phyloP scores from a whole-genome alignment of 2,329 filamentous ascomycete species.

The Trichophyton benhamiae region DNA sequence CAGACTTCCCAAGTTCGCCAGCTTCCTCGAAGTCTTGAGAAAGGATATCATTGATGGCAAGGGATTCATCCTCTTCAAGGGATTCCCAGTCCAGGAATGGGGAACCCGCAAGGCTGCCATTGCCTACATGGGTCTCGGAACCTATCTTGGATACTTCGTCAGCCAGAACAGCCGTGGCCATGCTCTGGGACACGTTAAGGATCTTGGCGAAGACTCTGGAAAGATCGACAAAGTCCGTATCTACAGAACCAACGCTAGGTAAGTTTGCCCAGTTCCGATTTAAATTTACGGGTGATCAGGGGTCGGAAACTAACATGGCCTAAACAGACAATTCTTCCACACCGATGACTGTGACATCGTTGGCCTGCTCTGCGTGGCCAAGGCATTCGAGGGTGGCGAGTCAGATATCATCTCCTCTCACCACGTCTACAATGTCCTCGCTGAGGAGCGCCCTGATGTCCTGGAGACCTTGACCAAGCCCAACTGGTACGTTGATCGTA shows the following conservation, averaged over 20 bases:
- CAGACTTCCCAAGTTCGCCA: conserved; percentile 44
- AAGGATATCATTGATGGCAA: conserved; percentile 67
- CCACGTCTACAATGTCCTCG: conserved; percentile 68
- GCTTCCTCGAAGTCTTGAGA: conserved; percentile 44
- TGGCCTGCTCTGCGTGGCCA: conserved; percentile 67
- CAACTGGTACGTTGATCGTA: conserved; percentile 86
- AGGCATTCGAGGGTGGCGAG: conserved; percentile 70
- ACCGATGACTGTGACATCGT: conserved; percentile 73
- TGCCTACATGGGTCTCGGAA: conserved; percentile 81
- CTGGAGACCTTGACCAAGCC: conserved; percentile 62
- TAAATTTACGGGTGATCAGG: background rate
- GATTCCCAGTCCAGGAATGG: conserved; percentile 66
- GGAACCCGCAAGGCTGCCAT: conserved; percentile 66
- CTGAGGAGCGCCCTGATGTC: conserved; percentile 63
- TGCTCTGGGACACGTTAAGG: conserved; percentile 80
- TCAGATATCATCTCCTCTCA: conserved; percentile 70
- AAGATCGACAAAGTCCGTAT: conserved; percentile 82
- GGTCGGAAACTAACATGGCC: background rate
- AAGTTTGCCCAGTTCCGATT: conserved; percentile 11
- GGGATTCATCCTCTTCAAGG: conserved; percentile 82
- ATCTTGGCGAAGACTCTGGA: conserved; percentile 66
- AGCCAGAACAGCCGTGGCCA: conserved; percentile 76
- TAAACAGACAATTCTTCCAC: conserved; percentile 63
- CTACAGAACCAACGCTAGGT: conserved; percentile 71
- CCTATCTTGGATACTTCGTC: conserved; percentile 77